A percentile compares a stretch with the other conserved stretches of the same genome.
Evolutionary conservation across 345 rosid genomes (phyloP).

Genomic region (Linum trigynum): DNA sequence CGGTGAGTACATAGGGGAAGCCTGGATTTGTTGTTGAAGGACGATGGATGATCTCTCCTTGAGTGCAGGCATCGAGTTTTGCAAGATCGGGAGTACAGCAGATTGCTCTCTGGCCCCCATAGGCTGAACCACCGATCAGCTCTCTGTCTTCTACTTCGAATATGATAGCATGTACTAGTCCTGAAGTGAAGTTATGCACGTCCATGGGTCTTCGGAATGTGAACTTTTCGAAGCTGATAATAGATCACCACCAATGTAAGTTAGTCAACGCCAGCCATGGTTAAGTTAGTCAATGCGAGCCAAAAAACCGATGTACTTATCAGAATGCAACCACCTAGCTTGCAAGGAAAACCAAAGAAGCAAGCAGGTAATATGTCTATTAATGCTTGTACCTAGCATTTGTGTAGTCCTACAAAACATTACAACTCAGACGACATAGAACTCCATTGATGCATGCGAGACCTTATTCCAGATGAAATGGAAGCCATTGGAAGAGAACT

Average conservation of each 20-base stretch:
- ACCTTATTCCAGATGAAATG: not conserved
- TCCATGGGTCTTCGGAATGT: conserved; percentile 48
- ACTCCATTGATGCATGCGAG: not conserved
- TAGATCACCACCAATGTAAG: not conserved
- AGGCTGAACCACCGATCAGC: conserved; percentile 84
- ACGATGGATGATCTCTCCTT: conserved; percentile 75
- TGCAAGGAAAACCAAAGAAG: not conserved
- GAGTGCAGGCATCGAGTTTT: conserved; percentile 63
- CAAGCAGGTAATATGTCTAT: not conserved
- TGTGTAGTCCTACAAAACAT: not conserved
- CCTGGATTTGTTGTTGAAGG: conserved; percentile 49
- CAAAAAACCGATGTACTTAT: not conserved
- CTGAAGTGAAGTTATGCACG: conserved; percentile 39
- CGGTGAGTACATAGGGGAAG: conserved; percentile 76
- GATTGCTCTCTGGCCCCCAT: conserved; percentile 96
- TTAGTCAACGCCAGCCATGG: not conserved
- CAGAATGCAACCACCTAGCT: too few species aligned
- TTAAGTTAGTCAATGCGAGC: conserved; percentile 13
- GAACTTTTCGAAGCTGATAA: conserved; percentile 74
- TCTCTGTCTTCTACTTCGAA: conserved; percentile 87
- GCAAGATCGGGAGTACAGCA: conserved; percentile 91
- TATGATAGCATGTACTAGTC: conserved; percentile 56
- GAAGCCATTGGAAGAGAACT: not conserved
- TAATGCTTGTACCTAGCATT: not conserved
- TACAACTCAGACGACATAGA: not conserved